Conservation (phyloP, 2,329 filamentous ascomycete genomes). For the Fusarium vanettenii region DNA sequence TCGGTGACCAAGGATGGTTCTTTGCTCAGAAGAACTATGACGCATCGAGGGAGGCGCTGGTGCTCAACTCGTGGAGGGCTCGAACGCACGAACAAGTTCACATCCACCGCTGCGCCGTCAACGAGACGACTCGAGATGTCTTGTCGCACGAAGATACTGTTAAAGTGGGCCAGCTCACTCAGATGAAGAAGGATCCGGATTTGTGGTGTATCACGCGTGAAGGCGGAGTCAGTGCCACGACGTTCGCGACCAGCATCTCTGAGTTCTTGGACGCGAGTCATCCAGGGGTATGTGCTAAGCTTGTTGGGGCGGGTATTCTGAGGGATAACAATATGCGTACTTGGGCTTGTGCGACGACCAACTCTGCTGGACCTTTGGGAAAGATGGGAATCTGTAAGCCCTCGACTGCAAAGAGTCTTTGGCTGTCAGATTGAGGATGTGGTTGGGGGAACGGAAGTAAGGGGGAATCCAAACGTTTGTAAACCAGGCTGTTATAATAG, state of each 20-base stretch:
- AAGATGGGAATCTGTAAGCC: conserved; percentile 5
- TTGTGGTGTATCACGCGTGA: conserved; percentile 7
- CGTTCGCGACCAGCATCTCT: neutral
- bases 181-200: neutral
- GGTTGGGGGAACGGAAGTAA: neutral
- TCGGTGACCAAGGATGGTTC: conserved; percentile 14
- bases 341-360: conserved; percentile 30
- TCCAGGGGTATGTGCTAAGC: neutral
- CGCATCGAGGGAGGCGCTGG: neutral
- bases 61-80: conserved; percentile 22
- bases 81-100: conserved; percentile 25
- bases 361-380: conserved; percentile 3
- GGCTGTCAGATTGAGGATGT: neutral
- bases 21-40: conserved; percentile 21
- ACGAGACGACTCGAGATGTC: neutral
- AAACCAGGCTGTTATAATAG: neutral
- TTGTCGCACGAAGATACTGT: neutral
- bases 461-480: neutral
- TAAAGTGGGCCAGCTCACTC: neutral
- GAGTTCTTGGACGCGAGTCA: conserved; percentile 1
- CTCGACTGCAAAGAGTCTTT: neutral
- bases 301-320: conserved; percentile 31
- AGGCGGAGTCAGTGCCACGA: neutral
- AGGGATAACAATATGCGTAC: conserved; percentile 7
- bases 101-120: conserved; percentile 25